These are phyloP conservation scores for Yamadazyma diddensiae DNA, from an alignment of 1,139 yeast genomes.

Conservation along the genomic window DNA sequence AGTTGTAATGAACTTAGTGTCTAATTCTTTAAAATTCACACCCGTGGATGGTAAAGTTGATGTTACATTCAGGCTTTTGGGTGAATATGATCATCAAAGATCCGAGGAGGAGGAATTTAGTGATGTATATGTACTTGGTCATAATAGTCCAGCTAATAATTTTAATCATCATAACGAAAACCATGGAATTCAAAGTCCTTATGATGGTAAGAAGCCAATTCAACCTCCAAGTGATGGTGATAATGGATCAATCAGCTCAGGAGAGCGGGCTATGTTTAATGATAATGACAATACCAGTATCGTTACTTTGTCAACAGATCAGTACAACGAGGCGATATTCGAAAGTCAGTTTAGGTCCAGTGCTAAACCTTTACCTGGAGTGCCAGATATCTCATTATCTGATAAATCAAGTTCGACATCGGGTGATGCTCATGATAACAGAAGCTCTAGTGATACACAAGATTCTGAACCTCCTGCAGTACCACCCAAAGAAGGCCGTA, in stretches of 20 bases:
- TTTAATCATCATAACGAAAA: not conserved
- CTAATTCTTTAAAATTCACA: constrained; percentile 85
- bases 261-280: constrained; percentile 9
- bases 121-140: constrained; percentile 25
- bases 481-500: constrained; percentile 2
- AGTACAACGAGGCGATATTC: constrained; percentile 54
- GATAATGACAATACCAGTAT: constrained; percentile 38
- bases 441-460: constrained; percentile 4
- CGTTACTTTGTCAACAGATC: constrained; percentile 47
- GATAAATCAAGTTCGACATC: constrained; percentile 3
- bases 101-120: constrained; percentile 31
- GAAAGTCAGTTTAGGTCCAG: constrained; percentile 43
- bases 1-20: constrained; percentile 81
- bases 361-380: constrained; percentile 24
- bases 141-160: constrained; percentile 6
- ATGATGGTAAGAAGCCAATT: constrained; percentile 2
- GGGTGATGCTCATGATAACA: not conserved
- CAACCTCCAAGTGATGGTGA: not conserved
- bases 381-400: constrained; percentile 13
- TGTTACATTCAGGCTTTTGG: constrained; percentile 62
- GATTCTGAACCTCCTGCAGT: constrained; percentile 5
- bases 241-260: not conserved
- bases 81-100: constrained; percentile 60
- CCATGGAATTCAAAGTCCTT: not conserved
- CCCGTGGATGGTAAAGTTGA: constrained; percentile 81